These are phyloP conservation scores for Castanea crenata DNA, from an alignment of 306 rosid genomes.

Conservation along the genomic window DNA sequence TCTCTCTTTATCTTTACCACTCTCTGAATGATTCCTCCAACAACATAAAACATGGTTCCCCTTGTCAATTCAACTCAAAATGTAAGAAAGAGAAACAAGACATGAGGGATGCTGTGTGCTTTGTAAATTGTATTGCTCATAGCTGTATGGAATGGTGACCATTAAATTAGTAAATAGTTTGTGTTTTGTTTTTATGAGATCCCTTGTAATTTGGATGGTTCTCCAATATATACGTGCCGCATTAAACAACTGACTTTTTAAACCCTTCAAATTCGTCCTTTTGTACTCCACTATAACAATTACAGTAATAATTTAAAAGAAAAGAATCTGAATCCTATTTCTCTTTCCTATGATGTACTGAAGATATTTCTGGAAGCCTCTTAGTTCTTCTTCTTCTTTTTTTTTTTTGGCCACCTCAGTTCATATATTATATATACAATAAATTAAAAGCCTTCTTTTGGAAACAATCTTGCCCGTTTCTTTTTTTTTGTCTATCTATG, in stretches of 20 bases:
- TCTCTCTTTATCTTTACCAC: too few species aligned
- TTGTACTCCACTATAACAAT: conserved; percentile 1
- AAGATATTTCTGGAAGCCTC: not conserved
- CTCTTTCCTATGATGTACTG: not conserved
- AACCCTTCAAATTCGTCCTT: conserved; percentile 30
- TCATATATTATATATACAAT: too few species aligned
- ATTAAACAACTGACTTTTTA: not conserved
- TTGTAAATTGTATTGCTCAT: not conserved
- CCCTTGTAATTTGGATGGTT: conserved; percentile 29
- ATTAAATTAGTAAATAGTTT: conserved; percentile 31
- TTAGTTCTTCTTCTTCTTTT: not conserved
- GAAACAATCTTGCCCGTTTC: not conserved
- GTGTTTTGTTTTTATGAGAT: conserved; percentile 20
- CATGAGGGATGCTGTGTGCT: conserved; percentile 19
- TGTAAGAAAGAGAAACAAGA: not conserved
- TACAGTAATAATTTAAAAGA: conserved; percentile 1
- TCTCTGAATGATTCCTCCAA: not conserved
- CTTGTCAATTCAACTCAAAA: conserved; percentile 16
- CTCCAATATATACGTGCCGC: conserved; percentile 2
- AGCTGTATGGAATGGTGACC: conserved; percentile 40
- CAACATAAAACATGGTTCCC: not conserved
- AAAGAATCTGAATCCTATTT: conserved; percentile 8
- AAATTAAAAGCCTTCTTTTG: not conserved
- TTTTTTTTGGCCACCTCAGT: too few species aligned
- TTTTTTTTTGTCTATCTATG: not conserved